Base-by-base conservation (phyloP, 2,329 filamentous ascomycete species). In the Harringtonia lauricola region DNA sequence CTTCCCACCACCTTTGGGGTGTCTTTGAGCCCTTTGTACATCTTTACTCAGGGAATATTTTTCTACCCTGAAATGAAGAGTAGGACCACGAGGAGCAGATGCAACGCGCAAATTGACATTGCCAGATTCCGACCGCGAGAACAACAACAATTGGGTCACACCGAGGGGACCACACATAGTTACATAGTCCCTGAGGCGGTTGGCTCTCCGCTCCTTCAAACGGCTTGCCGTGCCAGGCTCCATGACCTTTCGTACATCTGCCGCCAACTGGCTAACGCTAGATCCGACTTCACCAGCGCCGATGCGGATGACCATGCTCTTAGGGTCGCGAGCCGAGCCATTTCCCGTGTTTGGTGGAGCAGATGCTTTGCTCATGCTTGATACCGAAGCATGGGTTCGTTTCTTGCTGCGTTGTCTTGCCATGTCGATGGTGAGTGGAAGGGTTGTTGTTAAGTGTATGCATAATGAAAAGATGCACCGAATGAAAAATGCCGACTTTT, bases 291-390 rank as follows among this genome's bases (percentile, higher is more conserved):
- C 86, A 56, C 88, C 85, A 54, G 89, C 90, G 55, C 92, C 92
- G 56, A 95, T 89, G 54, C 92, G 86, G 63, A 98, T 95, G 46
- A 98, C 90, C 90, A 98, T 95, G 61, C 84, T 94, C 72, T 95
- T 95, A 29, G 92, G 92, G 41, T 80, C 74, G 51, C 80, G 78
- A 42, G 74, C 71, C 21, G 79, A 74, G 46, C 77, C 74, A 62
- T 80, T 78, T 45, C 76, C 72, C 36, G 71, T 67, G 50, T 74
- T 72, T 56, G 70, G 51, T 50, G 66, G 54, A 55, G 69, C 55
- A 54, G 72, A 66, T 49, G 68, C 63, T 54, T 76, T 75, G 41
- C 47, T 54, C 42, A 75, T 74, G 53, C 76, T 76, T 49, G 70
- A 73, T 41, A 81, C 76, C 48, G 81, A 79, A 43, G 81, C 64